phyloP scores from a whole-genome alignment of 2,329 filamentous ascomycete genomes.

The Fusarium duplospermum region DNA sequence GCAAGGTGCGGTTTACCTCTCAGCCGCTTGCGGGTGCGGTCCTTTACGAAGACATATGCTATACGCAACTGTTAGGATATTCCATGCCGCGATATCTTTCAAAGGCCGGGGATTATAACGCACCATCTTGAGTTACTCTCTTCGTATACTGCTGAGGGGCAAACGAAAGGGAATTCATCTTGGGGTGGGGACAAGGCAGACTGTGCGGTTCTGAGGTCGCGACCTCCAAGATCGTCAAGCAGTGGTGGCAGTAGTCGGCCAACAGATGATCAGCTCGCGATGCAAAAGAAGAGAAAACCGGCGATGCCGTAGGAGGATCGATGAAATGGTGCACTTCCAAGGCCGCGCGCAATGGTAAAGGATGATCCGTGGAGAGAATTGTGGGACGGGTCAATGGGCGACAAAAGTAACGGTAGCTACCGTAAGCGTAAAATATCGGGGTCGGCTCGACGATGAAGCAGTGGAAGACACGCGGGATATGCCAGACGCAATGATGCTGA shows the following conservation, averaged over 20 bases:
- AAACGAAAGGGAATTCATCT: conserved; percentile 77
- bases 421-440: conserved; percentile 9
- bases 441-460: conserved; percentile 7
- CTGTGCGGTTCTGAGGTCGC: too few relatives aligned
- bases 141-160: conserved; percentile 67
- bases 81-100: too few relatives aligned
- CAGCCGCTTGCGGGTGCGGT: conserved; percentile 81
- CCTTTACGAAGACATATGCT: too few relatives aligned
- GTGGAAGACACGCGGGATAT: background rate
- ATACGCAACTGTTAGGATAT: too few relatives aligned
- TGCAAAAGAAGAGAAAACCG: too few relatives aligned
- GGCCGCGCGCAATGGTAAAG: too few relatives aligned
- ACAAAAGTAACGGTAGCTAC: conserved; percentile 30
- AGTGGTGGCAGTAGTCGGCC: too few relatives aligned
- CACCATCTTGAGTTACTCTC: conserved; percentile 86
- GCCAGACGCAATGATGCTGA: conserved; percentile 15
- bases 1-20: conserved; percentile 73
- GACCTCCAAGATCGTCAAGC: too few relatives aligned
- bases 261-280: too few relatives aligned
- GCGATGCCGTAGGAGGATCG: too few relatives aligned
- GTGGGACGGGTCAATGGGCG: conserved; percentile 23
- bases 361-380: background rate
- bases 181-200: too few relatives aligned
- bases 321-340: too few relatives aligned
- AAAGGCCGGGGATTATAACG: conserved; percentile 47